Evolutionary conservation across 129 eudicot species (phyloP), one percentile per base, ranked within the genome.

Genomic region (Tagetes patula): DNA sequence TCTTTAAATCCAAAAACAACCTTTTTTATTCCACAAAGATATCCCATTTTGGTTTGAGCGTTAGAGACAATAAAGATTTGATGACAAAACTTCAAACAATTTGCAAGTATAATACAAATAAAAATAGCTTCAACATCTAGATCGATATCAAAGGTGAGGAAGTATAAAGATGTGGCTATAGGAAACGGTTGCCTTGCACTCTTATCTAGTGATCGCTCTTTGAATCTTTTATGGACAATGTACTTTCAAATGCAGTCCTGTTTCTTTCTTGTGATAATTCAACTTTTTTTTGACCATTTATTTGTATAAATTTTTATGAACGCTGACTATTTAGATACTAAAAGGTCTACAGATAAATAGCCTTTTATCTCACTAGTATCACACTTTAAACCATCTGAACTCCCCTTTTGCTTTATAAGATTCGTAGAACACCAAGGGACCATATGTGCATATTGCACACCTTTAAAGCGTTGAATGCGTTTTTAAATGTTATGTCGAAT

Each of bases 131-230:
- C n/a, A 34, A 59, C 50, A 13, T n/a, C 58, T 43, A 72, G 39
- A 53, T 43, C 59, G 27, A 39, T 70, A 53, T 54, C 34, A 55
- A 73, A 37, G 40, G 11, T 11, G 70, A 73, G 8, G 70, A 38
- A 62, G 36, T 48, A 64, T 74, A 12, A 65, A 74, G 39, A 55
- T n/a, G 71, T 47, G 70, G 71, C 61, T 74, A 46, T 61, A 38
- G 68, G 68, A 42, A 75, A 41, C 32, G 13, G 55, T 8, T 50
- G 33, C 31, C 41, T 49, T 48, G 37, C 10, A 2, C 3, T 65
- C 27, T 54, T 52, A 50, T 73, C 72, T 52, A 64, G 50, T 31
- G 42, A 31, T 11, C 55, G 31, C 5, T 31, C 32, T 39, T 3
- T 41, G 67, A 32, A 54, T 32, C 3, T 55, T 66, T 13, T 62